Percentiles rank a stretch among this genome's conserved stretches.
Evolutionary conservation across 352 stramenopile species (phyloP).

Genomic region (Phytopythium cucurbitacearum): DNA sequence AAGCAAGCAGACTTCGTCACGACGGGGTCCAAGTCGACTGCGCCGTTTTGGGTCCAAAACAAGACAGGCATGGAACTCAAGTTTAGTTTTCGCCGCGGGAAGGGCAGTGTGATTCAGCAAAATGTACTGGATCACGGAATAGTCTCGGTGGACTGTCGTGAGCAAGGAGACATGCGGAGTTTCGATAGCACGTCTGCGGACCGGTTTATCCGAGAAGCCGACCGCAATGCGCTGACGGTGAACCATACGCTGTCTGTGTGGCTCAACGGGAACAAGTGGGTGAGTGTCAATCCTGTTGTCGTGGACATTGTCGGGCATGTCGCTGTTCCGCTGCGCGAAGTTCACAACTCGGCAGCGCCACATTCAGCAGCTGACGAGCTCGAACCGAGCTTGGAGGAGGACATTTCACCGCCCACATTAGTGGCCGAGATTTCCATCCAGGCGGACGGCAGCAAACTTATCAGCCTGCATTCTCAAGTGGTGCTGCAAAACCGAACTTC

Average conservation of each 20-base stretch:
- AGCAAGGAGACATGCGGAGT: slow-evolving; percentile 83
- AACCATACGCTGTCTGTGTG: slow-evolving; percentile 87
- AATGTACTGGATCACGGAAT: slow-evolving; percentile 55
- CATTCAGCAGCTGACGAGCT: slow-evolving; percentile 25
- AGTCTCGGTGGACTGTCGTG: slow-evolving; percentile 81
- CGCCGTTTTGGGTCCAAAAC: slow-evolving; percentile 89
- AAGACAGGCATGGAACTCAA: slow-evolving; percentile 78
- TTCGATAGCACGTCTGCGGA: slow-evolving; percentile 82
- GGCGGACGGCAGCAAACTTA: slow-evolving; percentile 84
- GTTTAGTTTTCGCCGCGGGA: slow-evolving; percentile 83
- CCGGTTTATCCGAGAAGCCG: slow-evolving; percentile 63
- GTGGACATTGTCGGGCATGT: slow-evolving; percentile 87
- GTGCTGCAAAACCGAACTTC: slow-evolving; percentile 85
- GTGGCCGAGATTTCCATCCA: slow-evolving; percentile 87
- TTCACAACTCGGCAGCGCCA: slow-evolving; percentile 6
- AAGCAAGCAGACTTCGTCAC: slow-evolving; percentile 85
- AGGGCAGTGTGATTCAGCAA: slow-evolving; percentile 78
- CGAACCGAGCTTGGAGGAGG: slow-evolving; percentile 38
- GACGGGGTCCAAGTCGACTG: slow-evolving; percentile 78
- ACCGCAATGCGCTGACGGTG: slow-evolving; percentile 72
- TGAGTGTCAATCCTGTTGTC: slow-evolving; percentile 80
- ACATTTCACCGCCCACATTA: slow-evolving; percentile 62
- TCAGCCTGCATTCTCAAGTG: slow-evolving; percentile 84
- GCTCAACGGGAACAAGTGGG: slow-evolving; percentile 85
- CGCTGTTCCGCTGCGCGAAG: slow-evolving; percentile 71